A percentile compares a stretch with the other conserved stretches of the same genome.
Evolutionary conservation across 495 filamentous ascomycete species (phyloP).

Genomic region (Zalerion maritima): DNA sequence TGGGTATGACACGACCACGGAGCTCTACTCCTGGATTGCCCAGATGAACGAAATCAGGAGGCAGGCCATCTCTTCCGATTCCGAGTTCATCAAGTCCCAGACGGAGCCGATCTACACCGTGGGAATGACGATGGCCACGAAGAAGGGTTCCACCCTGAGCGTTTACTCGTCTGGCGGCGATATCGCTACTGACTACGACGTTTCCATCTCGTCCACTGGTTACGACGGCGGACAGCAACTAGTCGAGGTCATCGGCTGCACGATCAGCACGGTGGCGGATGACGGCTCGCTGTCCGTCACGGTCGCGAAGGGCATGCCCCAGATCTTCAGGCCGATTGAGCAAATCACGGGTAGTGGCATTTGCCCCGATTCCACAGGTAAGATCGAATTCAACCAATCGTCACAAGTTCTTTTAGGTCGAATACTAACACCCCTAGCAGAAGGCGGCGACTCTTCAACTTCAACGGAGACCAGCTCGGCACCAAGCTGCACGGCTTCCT

Average conservation of each 20-base stretch:
- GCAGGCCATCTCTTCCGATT: constrained; percentile 32
- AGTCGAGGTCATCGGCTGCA: constrained; percentile 38
- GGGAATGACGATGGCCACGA: constrained; percentile 41
- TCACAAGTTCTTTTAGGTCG: constrained; percentile 6
- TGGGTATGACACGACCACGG: constrained; percentile 40
- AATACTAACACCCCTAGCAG: constrained; percentile 7
- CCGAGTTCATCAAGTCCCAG: constrained; percentile 36
- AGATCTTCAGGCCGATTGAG: constrained; percentile 29
- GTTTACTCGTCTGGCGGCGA: constrained; percentile 46
- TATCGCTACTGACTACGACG: constrained; percentile 25
- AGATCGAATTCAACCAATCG: constrained; percentile 2
- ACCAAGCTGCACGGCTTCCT: constrained; percentile 1
- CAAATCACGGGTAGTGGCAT: constrained; percentile 24
- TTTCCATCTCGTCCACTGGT: constrained; percentile 23
- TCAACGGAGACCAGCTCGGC: neutral
- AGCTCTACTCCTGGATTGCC: constrained; percentile 46
- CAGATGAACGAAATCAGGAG: constrained; percentile 44
- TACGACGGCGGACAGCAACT: constrained; percentile 24
- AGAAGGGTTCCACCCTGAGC: constrained; percentile 47
- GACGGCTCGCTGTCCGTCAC: constrained; percentile 29
- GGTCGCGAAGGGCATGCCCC: constrained; percentile 35
- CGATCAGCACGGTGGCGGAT: constrained; percentile 23
- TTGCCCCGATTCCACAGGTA: constrained; percentile 18
- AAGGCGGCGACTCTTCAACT: constrained; percentile 6
- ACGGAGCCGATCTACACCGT: constrained; percentile 43